Conservation (phyloP, 495 filamentous ascomycete species). For the Daldinia childiae region DNA sequence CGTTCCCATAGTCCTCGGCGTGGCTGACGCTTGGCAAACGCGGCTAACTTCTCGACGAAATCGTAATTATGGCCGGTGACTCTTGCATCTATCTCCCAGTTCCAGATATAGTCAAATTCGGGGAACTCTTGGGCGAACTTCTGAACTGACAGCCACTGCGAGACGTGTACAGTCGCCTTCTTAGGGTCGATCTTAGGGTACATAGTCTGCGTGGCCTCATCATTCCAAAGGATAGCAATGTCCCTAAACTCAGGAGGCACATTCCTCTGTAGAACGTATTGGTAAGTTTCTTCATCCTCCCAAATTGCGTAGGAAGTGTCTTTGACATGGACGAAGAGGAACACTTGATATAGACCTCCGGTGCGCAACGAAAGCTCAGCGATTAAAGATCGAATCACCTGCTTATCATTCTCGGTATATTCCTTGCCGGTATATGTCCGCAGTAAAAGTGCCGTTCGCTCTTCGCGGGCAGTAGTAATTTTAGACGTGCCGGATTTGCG, state of each 20-base stretch:
- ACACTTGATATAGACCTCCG: constrained; percentile 81
- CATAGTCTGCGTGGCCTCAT: constrained; percentile 62
- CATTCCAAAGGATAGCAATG: constrained; percentile 75
- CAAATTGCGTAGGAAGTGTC: constrained; percentile 65
- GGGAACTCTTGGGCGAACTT: constrained; percentile 74
- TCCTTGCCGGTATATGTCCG: constrained; percentile 72
- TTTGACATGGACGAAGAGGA: constrained; percentile 78
- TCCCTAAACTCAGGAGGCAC: constrained; percentile 72
- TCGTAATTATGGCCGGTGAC: constrained; percentile 77
- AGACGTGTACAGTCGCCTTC: constrained; percentile 54
- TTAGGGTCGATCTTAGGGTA: constrained; percentile 63
- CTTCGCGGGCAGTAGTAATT: constrained; percentile 41
- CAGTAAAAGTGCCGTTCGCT: constrained; percentile 74
- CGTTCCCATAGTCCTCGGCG: constrained; percentile 78
- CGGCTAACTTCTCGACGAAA: constrained; percentile 66
- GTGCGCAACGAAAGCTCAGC: constrained; percentile 75
- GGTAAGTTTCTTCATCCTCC: constrained; percentile 62
- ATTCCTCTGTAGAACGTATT: constrained; percentile 58
- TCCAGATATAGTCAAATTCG: constrained; percentile 80
- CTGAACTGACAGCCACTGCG: constrained; percentile 69
- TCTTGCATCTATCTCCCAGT: constrained; percentile 78
- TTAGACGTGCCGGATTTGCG: constrained; percentile 25
- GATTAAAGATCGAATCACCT: constrained; percentile 76
- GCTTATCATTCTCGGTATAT: constrained; percentile 75
- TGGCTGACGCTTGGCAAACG: constrained; percentile 70